Evolutionary conservation across 345 rosid genomes (phyloP), one percentile per base, ranked within the genome.

Genomic region (Salix udensis): DNA sequence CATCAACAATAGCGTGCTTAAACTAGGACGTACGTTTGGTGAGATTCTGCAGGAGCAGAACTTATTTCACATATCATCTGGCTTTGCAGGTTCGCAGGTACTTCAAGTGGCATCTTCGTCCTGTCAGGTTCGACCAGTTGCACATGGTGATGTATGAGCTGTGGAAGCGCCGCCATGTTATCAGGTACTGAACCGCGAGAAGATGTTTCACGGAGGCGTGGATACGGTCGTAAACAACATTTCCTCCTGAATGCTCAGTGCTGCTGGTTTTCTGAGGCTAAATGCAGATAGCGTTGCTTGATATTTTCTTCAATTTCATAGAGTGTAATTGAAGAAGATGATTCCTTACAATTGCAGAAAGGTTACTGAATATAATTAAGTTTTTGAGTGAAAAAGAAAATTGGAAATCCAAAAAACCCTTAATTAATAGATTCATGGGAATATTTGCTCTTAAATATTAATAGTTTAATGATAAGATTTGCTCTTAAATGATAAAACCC

Each of bases 111-210:
- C 92, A 94, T 75, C 74, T 96, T 42, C 97, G 98, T 16, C 91
- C 99, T 0, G 19, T 89, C 60, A 87, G 86, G 77, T 86, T 79
- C 6, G 99, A 94, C 65, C 94, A 97, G 64, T 96, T 96, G 83
- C 97, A 96, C 81, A 94, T 94, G 98, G 91, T 94, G 77, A 92
- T 96, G 92, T 91, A 89, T 65, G 98, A 96, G 61, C 89, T 96
- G 50, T 96, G 99, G 99, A 82, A 92, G 82, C 96, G 98, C 66
- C 98, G 79, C 78, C 97, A 90, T 74, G 92, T 92, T 67, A 87
- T 96, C 80, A 90, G 87, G 82, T 96, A 96, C 85, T 58, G 28
- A 58, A 10, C 28, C 11, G 4, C 62, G 0, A 24, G 62, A 58
- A 58, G 14, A 58, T n/a, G 11, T 53, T 21, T 53, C 60, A 0